Conservation (phyloP, 371 early-diverging fungal genomes). For the Haplosporangium sp. region DNA sequence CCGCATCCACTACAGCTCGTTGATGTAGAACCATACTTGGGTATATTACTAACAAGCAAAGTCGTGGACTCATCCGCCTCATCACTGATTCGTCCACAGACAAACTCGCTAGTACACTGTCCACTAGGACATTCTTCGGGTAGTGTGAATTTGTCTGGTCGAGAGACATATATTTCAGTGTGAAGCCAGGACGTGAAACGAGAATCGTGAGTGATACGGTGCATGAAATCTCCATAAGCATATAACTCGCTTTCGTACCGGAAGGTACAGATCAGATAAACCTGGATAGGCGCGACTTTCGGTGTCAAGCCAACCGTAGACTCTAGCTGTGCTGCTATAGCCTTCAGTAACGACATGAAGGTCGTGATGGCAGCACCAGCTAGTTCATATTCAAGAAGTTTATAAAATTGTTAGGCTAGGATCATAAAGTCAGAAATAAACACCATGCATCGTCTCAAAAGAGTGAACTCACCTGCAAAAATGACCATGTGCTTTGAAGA, state of each 20-base stretch:
- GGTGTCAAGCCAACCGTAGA: neutral
- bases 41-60: conserved; percentile 1
- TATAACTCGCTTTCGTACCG: conserved; percentile 49
- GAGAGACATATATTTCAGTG: conserved; percentile 36
- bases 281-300: conserved; percentile 12
- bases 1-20: conserved; percentile 11
- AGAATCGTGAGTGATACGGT: conserved; percentile 40
- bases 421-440: neutral
- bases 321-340: conserved; percentile 51
- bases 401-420: neutral
- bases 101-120: conserved; percentile 37
- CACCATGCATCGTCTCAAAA: neutral
- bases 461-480: conserved; percentile 33
- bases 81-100: conserved; percentile 23
- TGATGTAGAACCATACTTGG: conserved; percentile 10
- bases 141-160: conserved; percentile 31
- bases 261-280: conserved; percentile 48
- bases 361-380: conserved; percentile 51
- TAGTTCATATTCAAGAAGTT: neutral
- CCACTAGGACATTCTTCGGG: conserved; percentile 30
- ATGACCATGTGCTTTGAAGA: conserved; percentile 33
- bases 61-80: conserved; percentile 18
- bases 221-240: conserved; percentile 48
- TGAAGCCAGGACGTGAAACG: conserved; percentile 46
- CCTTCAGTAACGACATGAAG: conserved; percentile 42